A percentile compares a stretch with the other conserved stretches of the same genome.
Evolutionary conservation across 768 basidiomycete genomes (phyloP).

Genomic region (Xerocomellus chrysenteron): DNA sequence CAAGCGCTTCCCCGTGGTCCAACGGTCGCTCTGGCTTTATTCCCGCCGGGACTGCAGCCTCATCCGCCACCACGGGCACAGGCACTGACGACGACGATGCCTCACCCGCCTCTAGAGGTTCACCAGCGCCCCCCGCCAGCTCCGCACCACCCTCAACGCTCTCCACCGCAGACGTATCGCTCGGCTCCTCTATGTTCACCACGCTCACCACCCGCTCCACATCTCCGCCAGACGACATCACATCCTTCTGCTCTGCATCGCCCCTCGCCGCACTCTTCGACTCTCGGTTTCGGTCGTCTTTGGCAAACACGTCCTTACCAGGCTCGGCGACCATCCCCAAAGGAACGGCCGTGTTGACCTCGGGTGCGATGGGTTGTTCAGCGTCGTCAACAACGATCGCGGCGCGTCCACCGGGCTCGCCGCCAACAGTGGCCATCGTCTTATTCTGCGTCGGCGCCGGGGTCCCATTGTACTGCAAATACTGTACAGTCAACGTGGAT

Average conservation of each 20-base stretch:
- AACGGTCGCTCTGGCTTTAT: slow-evolving; percentile 41
- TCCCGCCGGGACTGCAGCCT: background rate
- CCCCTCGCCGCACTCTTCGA: slow-evolving; percentile 40
- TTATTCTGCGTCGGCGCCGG: slow-evolving; percentile 40
- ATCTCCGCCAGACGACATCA: background rate
- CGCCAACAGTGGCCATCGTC: slow-evolving; percentile 46
- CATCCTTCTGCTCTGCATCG: slow-evolving; percentile 12
- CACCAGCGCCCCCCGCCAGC: background rate
- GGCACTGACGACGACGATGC: too few species aligned
- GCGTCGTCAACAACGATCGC: slow-evolving; percentile 53
- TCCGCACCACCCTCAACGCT: background rate
- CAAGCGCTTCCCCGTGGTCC: slow-evolving; percentile 49
- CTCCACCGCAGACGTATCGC: background rate
- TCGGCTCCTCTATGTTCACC: slow-evolving; percentile 3
- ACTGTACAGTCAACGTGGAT: slow-evolving; percentile 36
- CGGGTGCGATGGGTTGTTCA: slow-evolving; percentile 7
- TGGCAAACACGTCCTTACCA: slow-evolving; percentile 71
- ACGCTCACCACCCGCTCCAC: slow-evolving; percentile 39
- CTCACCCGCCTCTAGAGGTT: background rate
- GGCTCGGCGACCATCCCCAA: slow-evolving; percentile 65
- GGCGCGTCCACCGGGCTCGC: slow-evolving; percentile 52
- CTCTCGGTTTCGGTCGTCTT: slow-evolving; percentile 45
- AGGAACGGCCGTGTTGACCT: slow-evolving; percentile 39
- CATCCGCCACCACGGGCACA: background rate
- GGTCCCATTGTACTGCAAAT: slow-evolving; percentile 50